These are phyloP conservation scores for Colletotrichum lentis DNA, from an alignment of 2,329 filamentous ascomycete genomes.

Conservation along the genomic window DNA sequence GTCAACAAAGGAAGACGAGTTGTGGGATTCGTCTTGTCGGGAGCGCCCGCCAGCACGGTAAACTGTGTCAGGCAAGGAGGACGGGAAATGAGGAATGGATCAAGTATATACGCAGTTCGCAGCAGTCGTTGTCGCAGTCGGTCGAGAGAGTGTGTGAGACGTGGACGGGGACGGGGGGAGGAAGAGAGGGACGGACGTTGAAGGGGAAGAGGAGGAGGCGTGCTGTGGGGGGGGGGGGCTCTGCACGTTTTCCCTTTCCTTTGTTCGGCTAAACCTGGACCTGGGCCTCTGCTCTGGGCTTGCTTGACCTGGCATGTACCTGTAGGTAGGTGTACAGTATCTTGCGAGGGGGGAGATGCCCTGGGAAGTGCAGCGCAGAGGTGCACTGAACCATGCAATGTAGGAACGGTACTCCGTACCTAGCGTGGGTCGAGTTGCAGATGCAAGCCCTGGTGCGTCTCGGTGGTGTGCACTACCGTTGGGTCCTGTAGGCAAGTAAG, in stretches of 20 bases:
- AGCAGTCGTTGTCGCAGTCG: not conserved
- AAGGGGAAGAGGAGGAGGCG: slow-evolving; percentile 11
- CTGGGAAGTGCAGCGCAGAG: slow-evolving; percentile 7
- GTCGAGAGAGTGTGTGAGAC: not conserved
- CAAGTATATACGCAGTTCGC: slow-evolving; percentile 30
- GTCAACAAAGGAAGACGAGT: slow-evolving; percentile 19
- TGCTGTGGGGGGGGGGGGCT: slow-evolving; percentile 4
- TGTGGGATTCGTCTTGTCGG: slow-evolving; percentile 33
- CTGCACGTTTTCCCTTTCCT: slow-evolving; percentile 36
- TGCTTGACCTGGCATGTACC: not conserved
- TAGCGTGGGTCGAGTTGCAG: slow-evolving; percentile 23
- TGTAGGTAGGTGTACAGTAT: no score
- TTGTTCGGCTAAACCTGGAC: slow-evolving; percentile 29
- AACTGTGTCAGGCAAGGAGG: slow-evolving; percentile 10
- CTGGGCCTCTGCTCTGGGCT: slow-evolving; percentile 1
- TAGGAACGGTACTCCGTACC: slow-evolving; percentile 14
- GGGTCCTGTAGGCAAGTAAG: not conserved
- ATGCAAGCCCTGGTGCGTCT: not conserved
- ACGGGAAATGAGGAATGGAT: slow-evolving; percentile 32
- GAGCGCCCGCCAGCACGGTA: slow-evolving; percentile 37
- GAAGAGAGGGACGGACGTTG: slow-evolving; percentile 1
- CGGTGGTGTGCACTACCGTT: not conserved
- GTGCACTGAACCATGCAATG: slow-evolving; percentile 3
- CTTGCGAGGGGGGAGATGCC: not conserved
- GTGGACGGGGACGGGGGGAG: slow-evolving; percentile 7